phyloP scores from a whole-genome alignment of 2,329 filamentous ascomycete species.

The Penicillium sp. region DNA sequence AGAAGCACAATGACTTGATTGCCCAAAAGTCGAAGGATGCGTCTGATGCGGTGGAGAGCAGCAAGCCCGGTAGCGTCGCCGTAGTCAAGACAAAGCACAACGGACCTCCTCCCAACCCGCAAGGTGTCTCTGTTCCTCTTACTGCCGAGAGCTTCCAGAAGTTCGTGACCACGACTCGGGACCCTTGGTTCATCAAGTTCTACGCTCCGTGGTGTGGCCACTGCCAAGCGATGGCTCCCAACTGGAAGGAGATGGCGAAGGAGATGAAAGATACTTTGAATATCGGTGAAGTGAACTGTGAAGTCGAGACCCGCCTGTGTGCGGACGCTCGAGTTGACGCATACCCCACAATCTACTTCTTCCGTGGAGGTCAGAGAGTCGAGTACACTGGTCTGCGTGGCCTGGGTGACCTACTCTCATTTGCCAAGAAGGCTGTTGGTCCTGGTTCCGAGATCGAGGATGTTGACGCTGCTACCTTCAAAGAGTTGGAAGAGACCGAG shows the following conservation, averaged over 20 bases:
- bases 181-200: slow-evolving; percentile 99
- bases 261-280: slow-evolving; percentile 90
- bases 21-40: slow-evolving; percentile 36
- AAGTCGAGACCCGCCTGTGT: slow-evolving; percentile 81
- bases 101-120: slow-evolving; percentile 66
- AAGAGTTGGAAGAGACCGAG: slow-evolving; percentile 84
- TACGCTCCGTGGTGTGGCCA: slow-evolving; percentile 97
- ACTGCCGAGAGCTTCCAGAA: slow-evolving; percentile 84
- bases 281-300: slow-evolving; percentile 95
- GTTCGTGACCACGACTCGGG: slow-evolving; percentile 79
- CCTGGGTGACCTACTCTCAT: slow-evolving; percentile 84
- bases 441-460: slow-evolving; percentile 75
- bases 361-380: slow-evolving; percentile 85
- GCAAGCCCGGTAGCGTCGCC: slow-evolving; percentile 43
- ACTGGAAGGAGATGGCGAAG: slow-evolving; percentile 85
- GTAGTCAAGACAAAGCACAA: slow-evolving; percentile 52
- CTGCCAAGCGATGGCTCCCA: slow-evolving; percentile 88
- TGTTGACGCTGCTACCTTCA: slow-evolving; percentile 74
- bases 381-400: slow-evolving; percentile 93
- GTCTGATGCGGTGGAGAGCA: slow-evolving; percentile 40
- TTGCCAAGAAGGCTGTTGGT: slow-evolving; percentile 82
- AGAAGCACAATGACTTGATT: slow-evolving; percentile 45
- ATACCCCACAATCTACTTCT: slow-evolving; percentile 90
- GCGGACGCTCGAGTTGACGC: slow-evolving; percentile 79
- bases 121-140: slow-evolving; percentile 73